phyloP scores from a whole-genome alignment of 2,329 filamentous ascomycete genomes.

The Aureobasidium pullulans region DNA sequence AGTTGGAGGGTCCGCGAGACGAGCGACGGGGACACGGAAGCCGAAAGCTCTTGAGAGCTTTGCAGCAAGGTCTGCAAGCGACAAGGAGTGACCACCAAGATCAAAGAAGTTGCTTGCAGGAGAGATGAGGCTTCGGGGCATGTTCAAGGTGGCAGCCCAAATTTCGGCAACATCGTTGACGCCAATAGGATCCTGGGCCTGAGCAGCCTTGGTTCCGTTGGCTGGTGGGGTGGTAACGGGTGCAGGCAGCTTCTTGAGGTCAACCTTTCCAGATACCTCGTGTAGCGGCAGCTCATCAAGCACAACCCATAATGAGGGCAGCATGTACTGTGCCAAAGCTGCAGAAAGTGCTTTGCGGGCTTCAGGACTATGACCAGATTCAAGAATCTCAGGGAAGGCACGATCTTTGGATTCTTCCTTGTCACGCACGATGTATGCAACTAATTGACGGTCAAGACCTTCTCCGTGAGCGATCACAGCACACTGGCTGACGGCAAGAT shows the following conservation, averaged over 20 bases:
- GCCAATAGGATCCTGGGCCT: conserved; percentile 57
- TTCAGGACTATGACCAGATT: conserved; percentile 62
- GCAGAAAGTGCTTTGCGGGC: conserved; percentile 58
- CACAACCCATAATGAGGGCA: conserved; percentile 70
- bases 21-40: conserved; percentile 63
- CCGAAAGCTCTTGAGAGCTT: conserved; percentile 62
- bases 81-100: conserved; percentile 69
- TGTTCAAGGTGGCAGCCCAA: conserved; percentile 64
- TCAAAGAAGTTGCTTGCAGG: conserved; percentile 73
- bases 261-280: conserved; percentile 70
- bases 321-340: conserved; percentile 75
- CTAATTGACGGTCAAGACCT: conserved; percentile 65
- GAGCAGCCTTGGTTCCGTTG: conserved; percentile 43
- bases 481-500: conserved; percentile 64
- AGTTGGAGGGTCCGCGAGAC: conserved; percentile 64
- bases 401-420: conserved; percentile 51
- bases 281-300: conserved; percentile 65
- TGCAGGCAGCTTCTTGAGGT: conserved; percentile 62
- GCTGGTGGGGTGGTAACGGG: conserved; percentile 43
- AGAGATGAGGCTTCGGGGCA: conserved; percentile 56
- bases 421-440: conserved; percentile 69
- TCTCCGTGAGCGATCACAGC: conserved; percentile 69
- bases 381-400: conserved; percentile 58
- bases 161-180: conserved; percentile 61
- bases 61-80: conserved; percentile 69